phyloP scores from a whole-genome alignment of 768 basidiomycete genomes.

The Boletales sp. region DNA sequence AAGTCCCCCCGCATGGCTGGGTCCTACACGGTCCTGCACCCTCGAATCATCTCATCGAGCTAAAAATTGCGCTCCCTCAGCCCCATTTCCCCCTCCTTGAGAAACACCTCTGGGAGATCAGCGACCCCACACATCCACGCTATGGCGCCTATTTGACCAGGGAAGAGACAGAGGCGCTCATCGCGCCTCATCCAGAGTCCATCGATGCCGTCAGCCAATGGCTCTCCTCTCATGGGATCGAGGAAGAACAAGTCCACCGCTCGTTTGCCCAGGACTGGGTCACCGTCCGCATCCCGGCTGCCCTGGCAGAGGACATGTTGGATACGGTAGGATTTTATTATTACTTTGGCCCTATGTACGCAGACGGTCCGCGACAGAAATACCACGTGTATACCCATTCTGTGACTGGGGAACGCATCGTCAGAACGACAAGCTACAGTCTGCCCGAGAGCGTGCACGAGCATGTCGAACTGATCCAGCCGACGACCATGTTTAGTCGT shows the following conservation, averaged over 20 bases:
- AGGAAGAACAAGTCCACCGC: constrained; percentile 42
- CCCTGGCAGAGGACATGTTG: constrained; percentile 66
- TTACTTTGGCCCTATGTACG: not conserved
- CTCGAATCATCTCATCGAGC: constrained; percentile 42
- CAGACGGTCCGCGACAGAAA: constrained; percentile 36
- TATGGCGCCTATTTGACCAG: constrained; percentile 60
- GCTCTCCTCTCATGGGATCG: constrained; percentile 54
- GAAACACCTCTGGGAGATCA: constrained; percentile 53
- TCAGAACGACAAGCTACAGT: constrained; percentile 66
- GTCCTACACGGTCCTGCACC: constrained; percentile 39
- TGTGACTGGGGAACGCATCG: constrained; percentile 47
- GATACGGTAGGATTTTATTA: constrained; percentile 45
- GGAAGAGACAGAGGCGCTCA: constrained; percentile 58
- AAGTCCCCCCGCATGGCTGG: constrained; percentile 48
- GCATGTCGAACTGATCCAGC: constrained; percentile 67
- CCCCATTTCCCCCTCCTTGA: constrained; percentile 48
- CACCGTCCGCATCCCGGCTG: constrained; percentile 52
- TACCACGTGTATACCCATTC: constrained; percentile 61
- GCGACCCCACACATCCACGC: constrained; percentile 50
- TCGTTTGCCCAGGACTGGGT: constrained; percentile 73
- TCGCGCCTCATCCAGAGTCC: constrained; percentile 54
- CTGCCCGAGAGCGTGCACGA: constrained; percentile 55
- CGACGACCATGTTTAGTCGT: constrained; percentile 64
- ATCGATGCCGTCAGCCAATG: constrained; percentile 56
- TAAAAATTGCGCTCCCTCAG: constrained; percentile 55